A percentile compares a stretch with the other conserved stretches of the same genome.
These are phyloP conservation scores for Juglanconis oblonga DNA, from an alignment of 2,329 filamentous ascomycete species.

Conservation along the genomic window DNA sequence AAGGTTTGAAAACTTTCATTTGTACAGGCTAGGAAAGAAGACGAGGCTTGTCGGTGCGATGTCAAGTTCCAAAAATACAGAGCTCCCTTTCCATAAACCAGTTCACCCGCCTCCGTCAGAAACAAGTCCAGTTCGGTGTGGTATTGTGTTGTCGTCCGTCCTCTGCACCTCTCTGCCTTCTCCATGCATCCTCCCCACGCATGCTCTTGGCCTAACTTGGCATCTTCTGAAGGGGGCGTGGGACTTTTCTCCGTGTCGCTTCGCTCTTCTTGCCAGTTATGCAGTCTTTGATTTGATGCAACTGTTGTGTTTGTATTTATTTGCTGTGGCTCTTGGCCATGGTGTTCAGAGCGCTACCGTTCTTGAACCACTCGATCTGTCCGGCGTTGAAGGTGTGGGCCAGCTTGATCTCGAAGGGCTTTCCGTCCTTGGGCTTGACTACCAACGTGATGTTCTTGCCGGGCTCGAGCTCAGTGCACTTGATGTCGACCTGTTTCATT, in stretches of 20 bases:
- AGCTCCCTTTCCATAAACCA: constrained; percentile 11
- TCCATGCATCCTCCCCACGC: constrained; percentile 24
- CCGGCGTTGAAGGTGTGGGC: constrained; percentile 97
- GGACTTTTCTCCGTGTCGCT: neutral
- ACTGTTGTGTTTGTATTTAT: constrained; percentile 17
- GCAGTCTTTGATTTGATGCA: neutral
- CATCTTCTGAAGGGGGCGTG: neutral
- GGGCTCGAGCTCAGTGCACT: constrained; percentile 84
- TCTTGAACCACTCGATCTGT: constrained; percentile 99
- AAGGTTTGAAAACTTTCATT: constrained; percentile 30
- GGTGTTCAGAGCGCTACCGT: constrained; percentile 94
- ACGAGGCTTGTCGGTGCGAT: constrained; percentile 14
- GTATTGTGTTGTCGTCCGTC: constrained; percentile 25
- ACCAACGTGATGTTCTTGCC: constrained; percentile 89
- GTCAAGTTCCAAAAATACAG: constrained; percentile 22
- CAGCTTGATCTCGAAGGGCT: constrained; percentile 77
- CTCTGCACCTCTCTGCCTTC: constrained; percentile 16
- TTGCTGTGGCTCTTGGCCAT: constrained; percentile 72
- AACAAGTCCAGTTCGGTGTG: constrained; percentile 12
- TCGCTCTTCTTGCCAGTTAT: constrained; percentile 3
- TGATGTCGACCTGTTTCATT: constrained; percentile 64
- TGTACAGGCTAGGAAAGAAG: constrained; percentile 32
- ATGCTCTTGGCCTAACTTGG: constrained; percentile 12
- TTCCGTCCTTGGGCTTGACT: constrained; percentile 86
- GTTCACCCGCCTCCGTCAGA: constrained; percentile 8